Evolutionary conservation across 495 filamentous ascomycete species (phyloP), one percentile per base, ranked within the genome.

Genomic region (Filosporella fistucella): DNA sequence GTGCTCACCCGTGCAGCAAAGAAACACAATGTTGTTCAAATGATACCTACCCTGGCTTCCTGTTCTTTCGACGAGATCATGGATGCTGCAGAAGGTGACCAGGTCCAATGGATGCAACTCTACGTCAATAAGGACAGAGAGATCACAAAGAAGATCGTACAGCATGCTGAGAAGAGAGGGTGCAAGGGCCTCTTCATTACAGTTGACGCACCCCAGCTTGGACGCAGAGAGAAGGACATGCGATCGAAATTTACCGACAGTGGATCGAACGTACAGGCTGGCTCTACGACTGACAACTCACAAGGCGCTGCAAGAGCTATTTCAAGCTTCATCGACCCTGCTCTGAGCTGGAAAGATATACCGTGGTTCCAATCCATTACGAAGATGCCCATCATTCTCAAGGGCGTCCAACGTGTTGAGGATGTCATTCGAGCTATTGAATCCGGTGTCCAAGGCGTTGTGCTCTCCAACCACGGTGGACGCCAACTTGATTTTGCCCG

Each of bases 171-270:
- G 66, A 73, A 72, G 57, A 84, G 91, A 46, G 94, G 93, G 22
- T 96, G 91, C 74, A 95, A 91, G 68, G 93, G 85, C 6, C 77
- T 99, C 7, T 97, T 97, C 74, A 96, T 99, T 68, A 99, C 93
- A 4, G 93, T 99, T 34, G 93, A 99, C 60, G 93, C 93, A 28
- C 94, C 93, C 2, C 93, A 97, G 61, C 80, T 97, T 11, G 94
- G 93, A 16, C 84, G 94, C 12, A 78, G 93, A 42, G 93, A 99
- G 67, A 97, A 97, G 70, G 79, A 83, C 56, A 96, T 97, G 91
- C 85, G 93, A 23, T 80, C 78, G 28, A 97, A 96, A 61, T 98
- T 96, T 66, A 80, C 78, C 24, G 94, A 95, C 49, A 71, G 74
- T 8, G 93, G 91, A 11, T 89, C 85, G 14, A 86, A 84, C 57